Conservation (phyloP, 805 yeast genomes). For the Myxozyma geophila region DNA sequence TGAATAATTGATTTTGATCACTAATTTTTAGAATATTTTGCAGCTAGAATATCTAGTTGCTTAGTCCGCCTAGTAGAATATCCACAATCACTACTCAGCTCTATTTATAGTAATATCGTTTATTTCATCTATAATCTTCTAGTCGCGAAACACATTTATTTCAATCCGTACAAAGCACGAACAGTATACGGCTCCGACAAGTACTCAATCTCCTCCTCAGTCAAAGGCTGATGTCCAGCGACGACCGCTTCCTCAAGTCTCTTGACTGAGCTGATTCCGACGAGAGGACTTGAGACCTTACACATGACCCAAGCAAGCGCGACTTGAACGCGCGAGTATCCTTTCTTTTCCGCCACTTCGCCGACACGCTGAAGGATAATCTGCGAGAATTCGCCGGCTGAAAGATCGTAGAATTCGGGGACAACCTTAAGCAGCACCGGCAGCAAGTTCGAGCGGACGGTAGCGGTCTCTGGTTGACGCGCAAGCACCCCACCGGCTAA, state of each 20-base stretch:
- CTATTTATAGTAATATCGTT: too few species aligned
- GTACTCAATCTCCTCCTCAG: constrained; percentile 43
- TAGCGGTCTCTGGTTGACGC: constrained; percentile 47
- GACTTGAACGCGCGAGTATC: constrained; percentile 57
- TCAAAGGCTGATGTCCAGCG: constrained; percentile 50
- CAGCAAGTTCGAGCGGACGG: constrained; percentile 10
- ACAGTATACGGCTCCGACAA: constrained; percentile 44
- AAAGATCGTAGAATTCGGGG: neutral
- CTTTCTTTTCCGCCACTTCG: constrained; percentile 53
- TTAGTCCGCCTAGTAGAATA: too few species aligned
- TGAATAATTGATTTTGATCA: too few species aligned
- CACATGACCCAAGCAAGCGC: constrained; percentile 58
- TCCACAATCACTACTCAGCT: too few species aligned
- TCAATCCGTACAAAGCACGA: neutral
- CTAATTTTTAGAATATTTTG: too few species aligned
- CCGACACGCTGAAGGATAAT: constrained; percentile 53
- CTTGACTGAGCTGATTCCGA: constrained; percentile 56
- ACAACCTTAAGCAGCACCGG: neutral
- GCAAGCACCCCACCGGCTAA: constrained; percentile 59
- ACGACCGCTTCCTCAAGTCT: constrained; percentile 58
- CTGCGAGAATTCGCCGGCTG: constrained; percentile 20
- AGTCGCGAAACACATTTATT: too few species aligned
- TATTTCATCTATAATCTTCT: too few species aligned
- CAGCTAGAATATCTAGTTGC: too few species aligned
- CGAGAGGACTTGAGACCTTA: constrained; percentile 59